Conservation (phyloP, 495 filamentous ascomycete species). For the Neurospora africana region DNA sequence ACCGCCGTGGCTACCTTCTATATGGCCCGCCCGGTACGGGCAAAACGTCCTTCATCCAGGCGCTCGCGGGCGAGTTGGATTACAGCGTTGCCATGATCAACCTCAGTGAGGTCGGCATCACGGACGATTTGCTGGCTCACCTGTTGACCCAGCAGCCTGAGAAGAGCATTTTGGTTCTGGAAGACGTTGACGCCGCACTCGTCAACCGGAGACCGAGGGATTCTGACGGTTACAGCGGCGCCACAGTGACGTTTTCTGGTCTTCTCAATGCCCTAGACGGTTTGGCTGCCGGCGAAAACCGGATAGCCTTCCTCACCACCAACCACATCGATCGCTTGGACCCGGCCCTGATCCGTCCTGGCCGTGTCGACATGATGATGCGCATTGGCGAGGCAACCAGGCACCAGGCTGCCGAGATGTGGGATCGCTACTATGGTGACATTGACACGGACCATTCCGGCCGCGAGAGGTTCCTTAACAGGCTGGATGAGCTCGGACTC, state of each 20-base stretch:
- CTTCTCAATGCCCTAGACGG: constrained; percentile 90
- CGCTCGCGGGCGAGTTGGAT: constrained; percentile 80
- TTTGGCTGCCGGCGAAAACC: constrained; percentile 88
- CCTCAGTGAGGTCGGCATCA: constrained; percentile 83
- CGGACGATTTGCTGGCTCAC: constrained; percentile 82
- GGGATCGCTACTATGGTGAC: constrained; percentile 89
- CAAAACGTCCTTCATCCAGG: constrained; percentile 94
- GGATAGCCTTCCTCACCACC: constrained; percentile 88
- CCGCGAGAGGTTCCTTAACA: constrained; percentile 42
- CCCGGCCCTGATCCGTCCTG: constrained; percentile 78
- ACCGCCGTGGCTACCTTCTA: constrained; percentile 84
- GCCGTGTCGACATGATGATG: constrained; percentile 87
- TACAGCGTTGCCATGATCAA: constrained; percentile 94
- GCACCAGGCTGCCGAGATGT: constrained; percentile 77
- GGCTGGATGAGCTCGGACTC: constrained; percentile 39
- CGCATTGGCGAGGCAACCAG: constrained; percentile 77
- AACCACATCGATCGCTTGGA: constrained; percentile 89
- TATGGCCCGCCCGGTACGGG: constrained; percentile 92
- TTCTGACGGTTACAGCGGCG: constrained; percentile 75
- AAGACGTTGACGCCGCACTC: constrained; percentile 94
- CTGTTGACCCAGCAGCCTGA: constrained; percentile 80
- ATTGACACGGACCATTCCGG: constrained; percentile 52
- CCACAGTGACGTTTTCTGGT: constrained; percentile 91
- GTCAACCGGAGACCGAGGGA: constrained; percentile 66
- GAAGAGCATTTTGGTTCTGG: constrained; percentile 75